Percentiles rank a stretch among this genome's conserved stretches.
Conservation (phyloP, 78 protist genomes). For the Parvularia atlantis region DNA sequence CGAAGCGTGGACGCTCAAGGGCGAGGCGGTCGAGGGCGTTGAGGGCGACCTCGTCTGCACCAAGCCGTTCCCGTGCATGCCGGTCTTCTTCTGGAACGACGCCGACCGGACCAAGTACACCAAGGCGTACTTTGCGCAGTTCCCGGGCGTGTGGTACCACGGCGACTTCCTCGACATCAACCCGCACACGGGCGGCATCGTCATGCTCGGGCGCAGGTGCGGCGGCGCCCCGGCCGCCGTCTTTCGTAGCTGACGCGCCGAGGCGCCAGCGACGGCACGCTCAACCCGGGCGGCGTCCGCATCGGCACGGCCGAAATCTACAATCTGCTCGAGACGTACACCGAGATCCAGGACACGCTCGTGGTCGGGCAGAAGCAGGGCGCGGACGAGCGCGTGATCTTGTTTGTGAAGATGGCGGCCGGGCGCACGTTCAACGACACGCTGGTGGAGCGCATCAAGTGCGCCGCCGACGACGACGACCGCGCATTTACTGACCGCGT, state of each 20-base stretch:
- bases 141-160: constrained; percentile 30
- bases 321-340: constrained; percentile 7
- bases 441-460: background rate
- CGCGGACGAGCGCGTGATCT: constrained; percentile 31
- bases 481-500: background rate
- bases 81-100: constrained; percentile 27
- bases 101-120: constrained; percentile 11
- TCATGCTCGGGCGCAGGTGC: constrained; percentile 35
- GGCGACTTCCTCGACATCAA: constrained; percentile 18
- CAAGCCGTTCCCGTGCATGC: constrained; percentile 30
- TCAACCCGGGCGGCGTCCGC: constrained; percentile 31
- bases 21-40: too few species aligned
- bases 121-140: constrained; percentile 18
- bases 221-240: background rate
- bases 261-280: constrained; percentile 14
- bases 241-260: background rate
- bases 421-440: background rate
- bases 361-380: constrained; percentile 29
- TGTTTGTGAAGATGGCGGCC: constrained; percentile 11
- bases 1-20: constrained; percentile 12
- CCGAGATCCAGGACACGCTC: constrained; percentile 10
- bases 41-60: constrained; percentile 39
- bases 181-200: constrained; percentile 7
- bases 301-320: constrained; percentile 30
- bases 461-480: too few species aligned